phyloP scores from a whole-genome alignment of 805 yeast species.

The Lachancea sp. region DNA sequence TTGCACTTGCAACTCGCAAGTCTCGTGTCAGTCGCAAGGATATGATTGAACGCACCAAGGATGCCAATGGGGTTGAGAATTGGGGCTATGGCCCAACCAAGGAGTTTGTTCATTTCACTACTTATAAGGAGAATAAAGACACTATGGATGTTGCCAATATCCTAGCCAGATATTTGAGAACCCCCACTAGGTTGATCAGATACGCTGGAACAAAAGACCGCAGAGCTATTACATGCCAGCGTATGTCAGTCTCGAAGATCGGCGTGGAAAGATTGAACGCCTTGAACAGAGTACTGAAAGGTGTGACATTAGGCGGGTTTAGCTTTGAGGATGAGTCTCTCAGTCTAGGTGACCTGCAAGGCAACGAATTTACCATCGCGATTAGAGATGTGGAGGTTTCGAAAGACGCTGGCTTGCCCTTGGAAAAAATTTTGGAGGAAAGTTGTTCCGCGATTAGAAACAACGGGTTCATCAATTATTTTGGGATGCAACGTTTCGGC shows the following conservation, averaged over 20 bases:
- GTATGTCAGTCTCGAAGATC: slow-evolving; percentile 59
- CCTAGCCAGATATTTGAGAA: slow-evolving; percentile 62
- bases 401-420: slow-evolving; percentile 25
- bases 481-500: slow-evolving; percentile 98
- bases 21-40: slow-evolving; percentile 36
- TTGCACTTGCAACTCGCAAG: slow-evolving; percentile 47
- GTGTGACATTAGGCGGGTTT: slow-evolving; percentile 77
- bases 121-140: slow-evolving; percentile 92
- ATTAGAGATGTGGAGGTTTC: slow-evolving; percentile 59
- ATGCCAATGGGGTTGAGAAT: slow-evolving; percentile 48
- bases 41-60: slow-evolving; percentile 33
- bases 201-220: slow-evolving; percentile 97
- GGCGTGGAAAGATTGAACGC: slow-evolving; percentile 69
- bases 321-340: slow-evolving; percentile 55
- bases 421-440: slow-evolving; percentile 42
- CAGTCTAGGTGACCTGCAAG: slow-evolving; percentile 74
- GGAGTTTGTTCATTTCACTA: slow-evolving; percentile 63
- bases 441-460: slow-evolving; percentile 53
- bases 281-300: slow-evolving; percentile 68
- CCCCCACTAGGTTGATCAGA: slow-evolving; percentile 63
- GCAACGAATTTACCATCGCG: slow-evolving; percentile 84
- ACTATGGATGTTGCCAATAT: slow-evolving; percentile 90
- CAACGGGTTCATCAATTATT: slow-evolving; percentile 86
- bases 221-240: slow-evolving; percentile 91
- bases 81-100: slow-evolving; percentile 71